Percentiles rank a stretch among this genome's conserved stretches.
Evolutionary conservation across 176 grass and related monocot species (phyloP).

Genomic region (Eremochloa ophiuroides): DNA sequence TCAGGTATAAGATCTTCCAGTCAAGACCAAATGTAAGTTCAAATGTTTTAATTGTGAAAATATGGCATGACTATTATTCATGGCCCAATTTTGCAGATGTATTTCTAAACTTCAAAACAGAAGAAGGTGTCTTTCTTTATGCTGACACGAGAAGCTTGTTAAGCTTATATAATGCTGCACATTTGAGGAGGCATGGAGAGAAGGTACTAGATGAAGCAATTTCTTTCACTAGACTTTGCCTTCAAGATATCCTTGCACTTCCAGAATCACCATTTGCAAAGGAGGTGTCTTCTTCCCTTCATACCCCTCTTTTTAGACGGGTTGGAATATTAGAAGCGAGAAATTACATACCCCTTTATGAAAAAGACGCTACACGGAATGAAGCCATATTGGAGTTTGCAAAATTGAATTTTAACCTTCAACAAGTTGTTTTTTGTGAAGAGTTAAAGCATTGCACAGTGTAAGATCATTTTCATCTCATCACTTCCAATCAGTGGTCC

Average conservation of each 20-base stretch:
- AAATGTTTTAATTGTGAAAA: neutral
- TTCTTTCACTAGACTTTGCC: constrained; percentile 3
- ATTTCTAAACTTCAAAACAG: constrained; percentile 17
- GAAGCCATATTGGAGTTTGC: constrained; percentile 30
- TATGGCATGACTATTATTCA: neutral
- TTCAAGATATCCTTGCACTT: constrained; percentile 6
- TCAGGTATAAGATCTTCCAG: neutral
- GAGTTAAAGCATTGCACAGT: constrained; percentile 24
- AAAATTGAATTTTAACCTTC: constrained; percentile 46
- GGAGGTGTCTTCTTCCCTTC: constrained; percentile 14
- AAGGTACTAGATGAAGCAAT: constrained; percentile 34
- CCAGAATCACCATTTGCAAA: neutral
- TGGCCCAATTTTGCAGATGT: neutral
- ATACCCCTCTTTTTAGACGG: constrained; percentile 8
- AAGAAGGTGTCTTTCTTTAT: constrained; percentile 11
- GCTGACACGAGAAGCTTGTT: constrained; percentile 27
- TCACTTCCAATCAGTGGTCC: neutral
- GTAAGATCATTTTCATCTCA: constrained; percentile 16
- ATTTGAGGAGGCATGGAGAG: constrained; percentile 21
- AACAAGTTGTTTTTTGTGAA: constrained; percentile 29
- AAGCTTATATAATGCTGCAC: constrained; percentile 40
- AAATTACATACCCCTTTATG: constrained; percentile 33
- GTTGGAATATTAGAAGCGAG: constrained; percentile 31
- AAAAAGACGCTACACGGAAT: constrained; percentile 16
- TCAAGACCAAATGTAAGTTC: neutral